phyloP scores from a whole-genome alignment of 2,329 filamentous ascomycete species.

The Diaporthe amygdali region DNA sequence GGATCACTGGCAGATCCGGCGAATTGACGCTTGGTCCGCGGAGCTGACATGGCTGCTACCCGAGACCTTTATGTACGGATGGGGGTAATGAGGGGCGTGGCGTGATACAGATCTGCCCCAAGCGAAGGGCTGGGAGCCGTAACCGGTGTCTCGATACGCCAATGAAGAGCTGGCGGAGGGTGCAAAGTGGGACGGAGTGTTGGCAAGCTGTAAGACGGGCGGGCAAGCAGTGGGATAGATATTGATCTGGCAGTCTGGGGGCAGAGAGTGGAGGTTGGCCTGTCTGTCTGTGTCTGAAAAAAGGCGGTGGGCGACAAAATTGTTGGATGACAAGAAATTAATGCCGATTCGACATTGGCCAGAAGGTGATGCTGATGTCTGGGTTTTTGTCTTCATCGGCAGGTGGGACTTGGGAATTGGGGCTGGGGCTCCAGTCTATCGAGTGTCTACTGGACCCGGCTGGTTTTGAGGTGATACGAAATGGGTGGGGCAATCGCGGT shows the following conservation, averaged over 20 bases:
- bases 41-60: slow-evolving; percentile 51
- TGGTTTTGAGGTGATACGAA: slow-evolving; percentile 4
- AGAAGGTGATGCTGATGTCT: background rate
- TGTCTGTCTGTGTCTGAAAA: slow-evolving; percentile 13
- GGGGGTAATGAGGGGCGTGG: background rate
- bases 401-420: slow-evolving; percentile 11
- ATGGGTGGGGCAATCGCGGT: slow-evolving; percentile 23
- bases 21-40: slow-evolving; percentile 66
- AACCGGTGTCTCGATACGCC: slow-evolving; percentile 15
- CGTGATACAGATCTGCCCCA: slow-evolving; percentile 9
- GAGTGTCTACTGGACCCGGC: slow-evolving; percentile 1
- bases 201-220: slow-evolving; percentile 6
- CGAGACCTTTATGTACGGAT: slow-evolving; percentile 3
- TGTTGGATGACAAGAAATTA: background rate
- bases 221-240: background rate
- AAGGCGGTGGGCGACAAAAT: background rate
- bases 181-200: slow-evolving; percentile 4
- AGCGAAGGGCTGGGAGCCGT: slow-evolving; percentile 9
- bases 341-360: background rate
- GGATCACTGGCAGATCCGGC: slow-evolving; percentile 63
- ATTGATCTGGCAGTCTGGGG: background rate
- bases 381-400: background rate
- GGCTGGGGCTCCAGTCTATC: slow-evolving; percentile 3
- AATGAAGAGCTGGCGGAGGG: background rate
- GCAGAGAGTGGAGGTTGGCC: slow-evolving; percentile 27